Percentiles rank a stretch among this genome's conserved stretches.
phyloP scores from a whole-genome alignment of 139 green algal species.

The Dunaliella primolecta region DNA sequence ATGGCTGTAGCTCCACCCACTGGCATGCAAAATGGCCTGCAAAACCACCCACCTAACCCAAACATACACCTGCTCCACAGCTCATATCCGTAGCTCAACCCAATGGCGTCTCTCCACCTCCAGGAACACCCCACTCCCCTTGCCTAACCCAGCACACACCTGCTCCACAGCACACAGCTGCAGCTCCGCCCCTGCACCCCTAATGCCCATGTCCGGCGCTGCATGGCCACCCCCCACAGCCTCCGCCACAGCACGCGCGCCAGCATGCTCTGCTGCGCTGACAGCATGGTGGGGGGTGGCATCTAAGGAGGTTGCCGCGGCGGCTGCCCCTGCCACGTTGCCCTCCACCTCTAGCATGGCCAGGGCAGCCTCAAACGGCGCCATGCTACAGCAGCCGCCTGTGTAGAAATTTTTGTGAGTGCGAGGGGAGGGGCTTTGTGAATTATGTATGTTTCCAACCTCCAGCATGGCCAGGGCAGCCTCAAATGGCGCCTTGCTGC shows the following conservation, averaged over 20 bases:
- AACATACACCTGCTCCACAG: neutral
- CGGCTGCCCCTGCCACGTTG: conserved; percentile 20
- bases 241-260: neutral
- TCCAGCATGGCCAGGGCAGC: conserved; percentile 71
- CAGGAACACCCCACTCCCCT: no score
- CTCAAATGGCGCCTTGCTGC: conserved; percentile 63
- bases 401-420: neutral
- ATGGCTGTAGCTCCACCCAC: neutral
- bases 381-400: conserved; percentile 53
- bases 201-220: neutral
- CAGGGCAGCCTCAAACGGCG: conserved; percentile 72
- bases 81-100: no score
- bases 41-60: neutral
- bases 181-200: neutral
- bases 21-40: neutral
- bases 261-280: neutral
- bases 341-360: conserved; percentile 61
- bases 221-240: neutral
- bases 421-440: no score
- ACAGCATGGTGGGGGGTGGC: neutral
- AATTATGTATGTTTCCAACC: conserved; percentile 10
- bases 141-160: neutral
- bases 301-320: neutral
- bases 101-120: no score
- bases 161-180: conserved; percentile 24